Conservation (phyloP, 2,329 filamentous ascomycete genomes). For the Leptographium lundbergii region DNA sequence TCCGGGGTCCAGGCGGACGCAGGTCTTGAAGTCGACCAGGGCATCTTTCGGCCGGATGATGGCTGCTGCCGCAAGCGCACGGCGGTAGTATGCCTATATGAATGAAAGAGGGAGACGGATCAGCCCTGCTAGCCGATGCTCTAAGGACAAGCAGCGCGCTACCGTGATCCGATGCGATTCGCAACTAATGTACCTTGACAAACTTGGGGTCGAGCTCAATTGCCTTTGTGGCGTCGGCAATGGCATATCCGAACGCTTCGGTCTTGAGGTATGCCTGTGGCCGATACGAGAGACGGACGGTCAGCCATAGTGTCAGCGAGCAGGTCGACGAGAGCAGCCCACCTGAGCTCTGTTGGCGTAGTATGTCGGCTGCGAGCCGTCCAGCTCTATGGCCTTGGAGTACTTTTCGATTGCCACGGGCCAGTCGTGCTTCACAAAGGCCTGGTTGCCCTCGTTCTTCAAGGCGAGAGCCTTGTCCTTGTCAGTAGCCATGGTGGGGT, state of each 20-base stretch:
- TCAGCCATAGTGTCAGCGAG: slow-evolving; percentile 23
- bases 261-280: slow-evolving; percentile 82
- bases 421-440: slow-evolving; percentile 83
- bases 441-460: slow-evolving; percentile 91
- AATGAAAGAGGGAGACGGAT: background rate
- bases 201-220: slow-evolving; percentile 80
- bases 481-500: slow-evolving; percentile 16
- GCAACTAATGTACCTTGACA: slow-evolving; percentile 54
- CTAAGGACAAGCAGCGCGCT: background rate
- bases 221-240: slow-evolving; percentile 80
- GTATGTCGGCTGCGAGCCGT: slow-evolving; percentile 76
- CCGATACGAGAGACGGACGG: slow-evolving; percentile 4
- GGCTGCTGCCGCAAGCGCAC: slow-evolving; percentile 82
- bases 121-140: background rate
- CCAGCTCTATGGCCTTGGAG: slow-evolving; percentile 71
- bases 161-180: background rate
- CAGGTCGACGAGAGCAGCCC: slow-evolving; percentile 8
- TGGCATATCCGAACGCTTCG: slow-evolving; percentile 87
- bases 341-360: slow-evolving; percentile 94
- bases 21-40: slow-evolving; percentile 81
- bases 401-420: slow-evolving; percentile 70
- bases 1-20: slow-evolving; percentile 71
- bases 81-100: slow-evolving; percentile 75
- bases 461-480: slow-evolving; percentile 63
- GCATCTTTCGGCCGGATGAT: slow-evolving; percentile 84